Conservation (phyloP, 2,329 filamentous ascomycete species). For the Sclerotinia nivalis region DNA sequence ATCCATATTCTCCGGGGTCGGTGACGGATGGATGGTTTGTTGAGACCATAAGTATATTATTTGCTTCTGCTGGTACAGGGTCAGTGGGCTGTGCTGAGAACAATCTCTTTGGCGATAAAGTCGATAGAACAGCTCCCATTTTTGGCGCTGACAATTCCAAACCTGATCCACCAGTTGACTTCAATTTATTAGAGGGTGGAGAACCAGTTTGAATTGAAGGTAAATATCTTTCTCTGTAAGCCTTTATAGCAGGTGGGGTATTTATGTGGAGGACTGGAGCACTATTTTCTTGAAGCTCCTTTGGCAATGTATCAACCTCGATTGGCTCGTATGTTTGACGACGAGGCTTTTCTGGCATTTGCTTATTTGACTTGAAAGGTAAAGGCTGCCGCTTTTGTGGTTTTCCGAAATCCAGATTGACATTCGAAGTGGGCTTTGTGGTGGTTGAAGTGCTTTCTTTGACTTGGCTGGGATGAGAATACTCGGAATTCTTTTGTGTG, state of each 20-base stretch:
- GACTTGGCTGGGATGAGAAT: neutral
- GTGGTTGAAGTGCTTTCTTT: neutral
- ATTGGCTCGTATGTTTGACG: neutral
- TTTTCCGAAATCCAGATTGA: neutral
- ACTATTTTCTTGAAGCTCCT: neutral
- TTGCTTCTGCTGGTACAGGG: neutral
- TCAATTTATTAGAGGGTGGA: neutral
- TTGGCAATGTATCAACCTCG: neutral
- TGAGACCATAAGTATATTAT: neutral
- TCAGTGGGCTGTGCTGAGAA: neutral
- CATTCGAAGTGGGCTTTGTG: neutral
- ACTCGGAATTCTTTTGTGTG: neutral
- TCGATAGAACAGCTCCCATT: neutral
- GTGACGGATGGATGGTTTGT: neutral
- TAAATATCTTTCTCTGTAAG: slow-evolving; percentile 10
- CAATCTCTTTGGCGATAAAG: neutral
- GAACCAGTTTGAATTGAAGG: neutral
- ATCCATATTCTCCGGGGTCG: neutral
- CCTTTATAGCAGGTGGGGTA: slow-evolving; percentile 1
- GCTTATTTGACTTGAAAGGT: neutral
- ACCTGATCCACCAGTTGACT: neutral
- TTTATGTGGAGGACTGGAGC: neutral
- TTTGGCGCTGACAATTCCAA: neutral
- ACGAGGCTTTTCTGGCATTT: neutral
- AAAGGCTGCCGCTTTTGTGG: neutral